Evolutionary conservation across 495 filamentous ascomycete species (phyloP), one percentile per base, ranked within the genome.

Genomic region (Aspergillus sparsus): DNA sequence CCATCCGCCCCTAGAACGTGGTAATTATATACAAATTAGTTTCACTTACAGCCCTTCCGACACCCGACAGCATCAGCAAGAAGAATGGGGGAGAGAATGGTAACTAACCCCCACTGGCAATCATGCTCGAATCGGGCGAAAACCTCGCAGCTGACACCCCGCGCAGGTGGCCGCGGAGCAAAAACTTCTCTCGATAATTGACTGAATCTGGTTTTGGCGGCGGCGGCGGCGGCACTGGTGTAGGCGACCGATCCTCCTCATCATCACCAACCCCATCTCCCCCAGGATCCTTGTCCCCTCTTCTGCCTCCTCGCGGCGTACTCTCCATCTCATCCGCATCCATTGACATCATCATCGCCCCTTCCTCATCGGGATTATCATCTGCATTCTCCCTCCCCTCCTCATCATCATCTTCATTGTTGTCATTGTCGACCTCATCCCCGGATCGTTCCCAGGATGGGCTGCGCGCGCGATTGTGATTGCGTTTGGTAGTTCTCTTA

Each of bases 61-160:
- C 5, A 21, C 27, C n/a, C 6, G 15, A 11, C 37, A 34, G 12
- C n/a, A 34, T 13, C 47, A 16, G 7, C 32, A 10, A 27, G 9
- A 53, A 55, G 10, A 52, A 50, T 34, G 36, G 45, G 41, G 10
- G 47, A n/a, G 39, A 45, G 37, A 6, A 46, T 31, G 41, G 32
- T 46, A 49, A 77, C 80, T 61, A 76, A 89, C 87, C 93, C 57
- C 86, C 87, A 62, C 90, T 95, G 5, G 94, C 94, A 63, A 98
- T 90, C 87, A 89, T 92, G 41, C 81, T 81, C 12, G 92, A 90
- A 75, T 95, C 88, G 10, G 93, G 94, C 2, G 92, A 96, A 74
- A 96, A 94, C 66, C 88, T 87, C 31, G 96, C 93, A 18, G 88
- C 84, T n/a, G 92, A 85, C 11, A 98, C 85, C 54, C 88, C 90